Percentiles rank a stretch among this genome's conserved stretches.
Evolutionary conservation across 2,329 filamentous ascomycete species (phyloP).

Genomic region (Aspergillus nomiae): DNA sequence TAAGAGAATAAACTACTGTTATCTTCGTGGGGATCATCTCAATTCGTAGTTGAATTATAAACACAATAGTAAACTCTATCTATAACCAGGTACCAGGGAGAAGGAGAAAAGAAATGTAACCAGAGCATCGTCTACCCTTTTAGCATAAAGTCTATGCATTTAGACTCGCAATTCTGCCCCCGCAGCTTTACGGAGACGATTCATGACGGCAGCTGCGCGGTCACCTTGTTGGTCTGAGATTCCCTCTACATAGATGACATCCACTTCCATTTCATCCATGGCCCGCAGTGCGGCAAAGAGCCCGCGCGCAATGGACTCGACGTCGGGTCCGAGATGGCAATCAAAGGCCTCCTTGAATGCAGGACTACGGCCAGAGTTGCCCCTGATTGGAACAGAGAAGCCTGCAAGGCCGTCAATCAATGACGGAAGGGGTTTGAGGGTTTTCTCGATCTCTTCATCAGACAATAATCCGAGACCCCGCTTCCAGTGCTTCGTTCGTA

Average conservation of each 20-base stretch:
- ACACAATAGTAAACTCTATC: neutral
- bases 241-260: conserved; percentile 88
- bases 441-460: conserved; percentile 23
- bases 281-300: conserved; percentile 86
- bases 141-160: conserved; percentile 21
- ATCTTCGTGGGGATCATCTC: neutral
- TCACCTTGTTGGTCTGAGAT: conserved; percentile 71
- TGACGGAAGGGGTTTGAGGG: conserved; percentile 25
- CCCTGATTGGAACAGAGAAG: conserved; percentile 31
- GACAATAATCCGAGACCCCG: conserved; percentile 31
- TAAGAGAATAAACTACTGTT: neutral
- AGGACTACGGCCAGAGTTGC: conserved; percentile 19
- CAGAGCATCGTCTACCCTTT: conserved; percentile 10
- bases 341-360: conserved; percentile 57
- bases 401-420: conserved; percentile 28
- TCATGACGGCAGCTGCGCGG: conserved; percentile 85
- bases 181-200: conserved; percentile 76
- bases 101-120: conserved; percentile 1
- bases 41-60: conserved; percentile 10
- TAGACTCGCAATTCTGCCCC: conserved; percentile 55
- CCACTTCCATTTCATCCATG: conserved; percentile 75
- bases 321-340: conserved; percentile 70
- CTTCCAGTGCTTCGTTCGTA: conserved; percentile 42
- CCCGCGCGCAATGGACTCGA: conserved; percentile 76
- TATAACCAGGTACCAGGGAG: neutral